Conservation (phyloP, 306 rosid genomes). For the Comarum palustre region DNA sequence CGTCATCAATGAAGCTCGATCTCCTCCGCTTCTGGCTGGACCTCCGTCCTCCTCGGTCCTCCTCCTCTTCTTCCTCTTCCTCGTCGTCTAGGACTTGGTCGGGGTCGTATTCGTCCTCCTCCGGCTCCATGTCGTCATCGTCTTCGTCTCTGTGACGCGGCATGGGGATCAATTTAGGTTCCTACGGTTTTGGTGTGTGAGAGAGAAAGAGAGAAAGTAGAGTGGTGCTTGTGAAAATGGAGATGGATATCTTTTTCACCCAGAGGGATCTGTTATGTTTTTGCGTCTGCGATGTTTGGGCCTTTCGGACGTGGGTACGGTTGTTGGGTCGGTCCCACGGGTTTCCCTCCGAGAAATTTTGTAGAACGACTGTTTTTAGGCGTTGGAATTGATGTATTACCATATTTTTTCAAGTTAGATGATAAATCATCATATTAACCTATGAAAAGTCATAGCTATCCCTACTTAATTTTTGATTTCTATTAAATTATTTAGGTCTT, state of each 20-base stretch:
- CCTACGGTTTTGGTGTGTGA: conserved; percentile 13
- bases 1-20: conserved; percentile 62
- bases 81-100: conserved; percentile 55
- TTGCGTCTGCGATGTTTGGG: background rate
- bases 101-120: conserved; percentile 61
- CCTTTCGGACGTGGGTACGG: background rate
- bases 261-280: background rate
- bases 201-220: background rate
- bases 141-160: conserved; percentile 51
- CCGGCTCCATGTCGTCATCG: conserved; percentile 57
- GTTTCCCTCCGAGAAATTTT: too few species aligned
- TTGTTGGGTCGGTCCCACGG: background rate
- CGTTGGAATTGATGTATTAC: too few species aligned
- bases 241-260: background rate
- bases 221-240: background rate
- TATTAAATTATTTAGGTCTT: too few species aligned
- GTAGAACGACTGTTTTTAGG: too few species aligned
- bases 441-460: too few species aligned
- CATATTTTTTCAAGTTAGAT: too few species aligned
- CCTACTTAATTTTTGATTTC: too few species aligned
- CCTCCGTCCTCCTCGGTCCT: conserved; percentile 31
- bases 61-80: conserved; percentile 55
- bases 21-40: conserved; percentile 55
- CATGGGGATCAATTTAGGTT: conserved; percentile 33
- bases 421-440: too few species aligned